A percentile compares a stretch with the other conserved stretches of the same genome.
These are phyloP conservation scores for Penicillium parvum DNA, from an alignment of 495 filamentous ascomycete genomes.

Conservation along the genomic window DNA sequence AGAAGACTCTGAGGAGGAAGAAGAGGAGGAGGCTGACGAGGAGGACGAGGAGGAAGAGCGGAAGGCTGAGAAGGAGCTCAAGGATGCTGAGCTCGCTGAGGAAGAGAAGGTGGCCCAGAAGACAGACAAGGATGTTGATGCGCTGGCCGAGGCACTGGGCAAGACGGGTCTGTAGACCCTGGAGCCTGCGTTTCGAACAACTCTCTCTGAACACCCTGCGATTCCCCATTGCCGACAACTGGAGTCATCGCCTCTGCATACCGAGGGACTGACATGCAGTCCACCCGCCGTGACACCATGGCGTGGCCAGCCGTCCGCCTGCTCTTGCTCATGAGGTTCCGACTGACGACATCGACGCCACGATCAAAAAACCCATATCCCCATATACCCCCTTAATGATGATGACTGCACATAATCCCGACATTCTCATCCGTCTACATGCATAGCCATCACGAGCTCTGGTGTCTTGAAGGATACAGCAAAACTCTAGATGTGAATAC, in stretches of 20 bases:
- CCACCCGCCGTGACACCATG: not conserved
- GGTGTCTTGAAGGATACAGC: conserved; percentile 16
- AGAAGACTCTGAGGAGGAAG: conserved; percentile 58
- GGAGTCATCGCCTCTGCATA: conserved; percentile 1
- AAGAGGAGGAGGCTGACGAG: conserved; percentile 67
- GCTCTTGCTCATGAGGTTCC: conserved; percentile 9
- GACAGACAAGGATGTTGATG: conserved; percentile 77
- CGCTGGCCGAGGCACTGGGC: conserved; percentile 66
- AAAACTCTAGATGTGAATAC: conserved; percentile 20
- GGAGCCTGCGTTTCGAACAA: not conserved
- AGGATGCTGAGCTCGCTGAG: conserved; percentile 70
- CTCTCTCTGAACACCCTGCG: not conserved
- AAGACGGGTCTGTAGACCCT: conserved; percentile 50
- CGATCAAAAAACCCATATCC: conserved; percentile 14
- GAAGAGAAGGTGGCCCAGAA: conserved; percentile 65
- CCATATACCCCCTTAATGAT: conserved; percentile 27
- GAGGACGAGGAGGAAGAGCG: conserved; percentile 61
- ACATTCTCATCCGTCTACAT: conserved; percentile 18
- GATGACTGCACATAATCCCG: conserved; percentile 29
- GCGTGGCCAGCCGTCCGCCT: too few relatives aligned
- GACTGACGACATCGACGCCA: conserved; percentile 21
- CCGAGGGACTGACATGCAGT: not conserved
- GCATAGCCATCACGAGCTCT: conserved; percentile 19
- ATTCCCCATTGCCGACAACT: not conserved
- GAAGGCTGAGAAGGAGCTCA: conserved; percentile 51